phyloP scores from a whole-genome alignment of 768 basidiomycete genomes.

The Sporobolomyces phaffii region DNA sequence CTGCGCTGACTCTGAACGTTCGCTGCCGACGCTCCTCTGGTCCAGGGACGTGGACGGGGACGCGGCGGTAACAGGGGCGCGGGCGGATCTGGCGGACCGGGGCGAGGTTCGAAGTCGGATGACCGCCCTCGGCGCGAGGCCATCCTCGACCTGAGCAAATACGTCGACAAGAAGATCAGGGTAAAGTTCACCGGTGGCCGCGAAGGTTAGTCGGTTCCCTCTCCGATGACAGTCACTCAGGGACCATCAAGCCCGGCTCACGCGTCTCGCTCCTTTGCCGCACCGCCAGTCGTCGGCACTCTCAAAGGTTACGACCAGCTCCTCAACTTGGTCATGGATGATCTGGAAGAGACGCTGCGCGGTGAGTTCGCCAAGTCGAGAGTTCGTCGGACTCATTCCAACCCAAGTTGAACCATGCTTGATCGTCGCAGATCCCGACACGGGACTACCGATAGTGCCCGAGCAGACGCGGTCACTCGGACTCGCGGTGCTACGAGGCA shows the following conservation, averaged over 20 bases:
- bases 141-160: conserved; percentile 90
- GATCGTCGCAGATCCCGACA: conserved; percentile 54
- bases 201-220: conserved; percentile 49
- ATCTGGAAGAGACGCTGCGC: conserved; percentile 75
- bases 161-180: conserved; percentile 80
- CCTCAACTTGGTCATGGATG: conserved; percentile 92
- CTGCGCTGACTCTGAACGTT: too few relatives aligned
- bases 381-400: too few relatives aligned
- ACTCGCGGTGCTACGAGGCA: conserved; percentile 82
- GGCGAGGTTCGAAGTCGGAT: too few relatives aligned
- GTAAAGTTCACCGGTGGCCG: conserved; percentile 98
- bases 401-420: background rate
- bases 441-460: conserved; percentile 48
- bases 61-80: conserved; percentile 49
- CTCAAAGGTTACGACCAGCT: conserved; percentile 95
- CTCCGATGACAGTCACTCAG: background rate
- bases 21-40: too few relatives aligned
- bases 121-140: conserved; percentile 84
- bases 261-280: background rate
- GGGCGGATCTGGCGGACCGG: conserved; percentile 49
- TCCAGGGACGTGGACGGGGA: conserved; percentile 53
- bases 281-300: conserved; percentile 67
- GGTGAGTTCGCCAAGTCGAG: conserved; percentile 53
- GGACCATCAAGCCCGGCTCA: background rate
- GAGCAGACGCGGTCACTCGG: conserved; percentile 54